Evolutionary conservation across 495 filamentous ascomycete species (phyloP).

Genomic region (Terfezia claveryi): DNA sequence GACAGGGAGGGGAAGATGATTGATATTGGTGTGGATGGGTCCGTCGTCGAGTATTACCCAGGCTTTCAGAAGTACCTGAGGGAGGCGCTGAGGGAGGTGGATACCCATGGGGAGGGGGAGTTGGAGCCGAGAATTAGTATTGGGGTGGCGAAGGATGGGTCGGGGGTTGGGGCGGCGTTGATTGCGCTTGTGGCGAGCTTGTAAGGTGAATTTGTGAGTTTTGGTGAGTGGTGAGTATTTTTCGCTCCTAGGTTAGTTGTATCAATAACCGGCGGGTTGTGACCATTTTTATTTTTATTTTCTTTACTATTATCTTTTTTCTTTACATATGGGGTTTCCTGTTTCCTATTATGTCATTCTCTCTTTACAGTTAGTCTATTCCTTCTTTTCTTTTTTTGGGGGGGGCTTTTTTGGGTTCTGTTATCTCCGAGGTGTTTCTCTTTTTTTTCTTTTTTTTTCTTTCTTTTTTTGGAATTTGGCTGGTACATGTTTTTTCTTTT

Average conservation of each 20-base stretch:
- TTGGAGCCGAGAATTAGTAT: slow-evolving; percentile 68
- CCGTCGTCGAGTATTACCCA: slow-evolving; percentile 79
- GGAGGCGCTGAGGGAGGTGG: slow-evolving; percentile 46
- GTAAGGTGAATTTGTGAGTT: not conserved
- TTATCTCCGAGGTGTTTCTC: no score
- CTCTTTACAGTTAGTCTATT: no score
- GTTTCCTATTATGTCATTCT: no score
- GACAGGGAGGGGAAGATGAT: slow-evolving; percentile 25
- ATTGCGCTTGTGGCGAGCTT: slow-evolving; percentile 32
- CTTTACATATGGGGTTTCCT: no score
- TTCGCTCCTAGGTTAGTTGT: no score
- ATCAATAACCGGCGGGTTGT: no score
- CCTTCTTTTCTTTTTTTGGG: no score
- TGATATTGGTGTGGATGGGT: slow-evolving; percentile 80
- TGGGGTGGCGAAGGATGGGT: slow-evolving; percentile 84
- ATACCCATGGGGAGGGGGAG: slow-evolving; percentile 39
- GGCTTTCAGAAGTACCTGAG: slow-evolving; percentile 60
- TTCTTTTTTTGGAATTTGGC: not conserved
- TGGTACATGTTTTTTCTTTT: not conserved
- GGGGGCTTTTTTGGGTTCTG: no score
- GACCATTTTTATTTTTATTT: no score
- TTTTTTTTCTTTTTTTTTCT: no score
- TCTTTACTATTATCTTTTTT: no score
- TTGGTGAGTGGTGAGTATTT: no score
- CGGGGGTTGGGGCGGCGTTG: slow-evolving; percentile 73